Evolutionary conservation across 495 filamentous ascomycete genomes (phyloP), one percentile per base, ranked within the genome.

Genomic region (Penicillium cataractarum): DNA sequence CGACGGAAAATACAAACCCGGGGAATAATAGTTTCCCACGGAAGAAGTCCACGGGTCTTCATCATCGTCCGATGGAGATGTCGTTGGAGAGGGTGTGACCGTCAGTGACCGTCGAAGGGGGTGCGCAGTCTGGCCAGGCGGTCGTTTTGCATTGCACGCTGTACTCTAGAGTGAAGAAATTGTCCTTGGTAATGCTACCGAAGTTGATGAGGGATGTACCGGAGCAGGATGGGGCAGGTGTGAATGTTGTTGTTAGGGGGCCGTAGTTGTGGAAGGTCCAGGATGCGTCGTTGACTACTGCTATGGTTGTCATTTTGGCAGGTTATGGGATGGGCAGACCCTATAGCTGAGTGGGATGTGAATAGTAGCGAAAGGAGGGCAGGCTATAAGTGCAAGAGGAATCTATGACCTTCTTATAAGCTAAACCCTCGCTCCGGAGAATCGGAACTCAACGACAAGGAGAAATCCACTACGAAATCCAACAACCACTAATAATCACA

Each of bases 181-280:
- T 12, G 21, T 46, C 42, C 19, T 10, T 4, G 19, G 24, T 46
- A 15, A 21, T 46, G n/a, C n/a, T n/a, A 9, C 42, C 42, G 2
- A 46, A 9, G 0, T 13, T 12, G 21, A 46, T 21, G 42, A 12
- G 42, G 8, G 42, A 21, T 21, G 42, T 46, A 12, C 42, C 42
- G 42, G 42, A 22, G 42, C 42, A 46, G 42, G 13, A 22, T 9
- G 42, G 42, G 6, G 42, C 42, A 4, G 42, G 42, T 9, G 42
- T 46, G 42, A 46, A 46, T 46, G 42, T 46, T 24, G 42, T 46
- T 21, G 42, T 46, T 12, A 46, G 19, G 42, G 42, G 42, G 19
- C 42, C 42, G 19, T 46, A 46, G 19, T 46, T 46, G 42, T 22
- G 21, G 42, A 46, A 46, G 42, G 21, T 46, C 42, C 42, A 46